Percentiles rank a stretch among this genome's conserved stretches.
phyloP scores from a whole-genome alignment of 148 eudicot genomes.

The Vaccinium myrtillus region DNA sequence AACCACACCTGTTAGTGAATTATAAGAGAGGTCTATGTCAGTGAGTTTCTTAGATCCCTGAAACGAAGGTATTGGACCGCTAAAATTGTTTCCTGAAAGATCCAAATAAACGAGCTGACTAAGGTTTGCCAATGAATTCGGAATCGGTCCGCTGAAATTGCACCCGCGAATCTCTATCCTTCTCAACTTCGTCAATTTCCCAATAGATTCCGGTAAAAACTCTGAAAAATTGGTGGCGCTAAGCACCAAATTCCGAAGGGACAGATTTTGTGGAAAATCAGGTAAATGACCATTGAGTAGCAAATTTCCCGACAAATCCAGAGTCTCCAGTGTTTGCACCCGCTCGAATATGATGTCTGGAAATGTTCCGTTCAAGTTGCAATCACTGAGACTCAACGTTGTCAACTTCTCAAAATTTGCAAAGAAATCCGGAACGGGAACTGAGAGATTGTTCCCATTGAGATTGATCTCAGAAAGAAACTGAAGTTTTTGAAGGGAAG shows the following conservation, averaged over 20 bases:
- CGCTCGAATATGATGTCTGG: slow-evolving; percentile 10
- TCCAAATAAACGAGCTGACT: too few species aligned
- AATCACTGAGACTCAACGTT: slow-evolving; percentile 5
- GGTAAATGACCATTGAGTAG: too few species aligned
- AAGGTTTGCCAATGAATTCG: too few species aligned
- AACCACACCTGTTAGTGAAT: slow-evolving; percentile 37
- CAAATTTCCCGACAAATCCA: slow-evolving; percentile 19
- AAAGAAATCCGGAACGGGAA: slow-evolving; percentile 15
- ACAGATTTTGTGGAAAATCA: too few species aligned
- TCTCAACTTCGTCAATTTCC: too few species aligned
- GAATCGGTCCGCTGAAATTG: too few species aligned
- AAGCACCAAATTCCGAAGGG: too few species aligned
- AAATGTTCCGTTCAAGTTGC: slow-evolving; percentile 8
- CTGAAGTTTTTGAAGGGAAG: slow-evolving; percentile 7
- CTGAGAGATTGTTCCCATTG: neutral
- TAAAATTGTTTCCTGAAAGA: neutral
- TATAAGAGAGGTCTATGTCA: slow-evolving; percentile 38
- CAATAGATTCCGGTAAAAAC: too few species aligned
- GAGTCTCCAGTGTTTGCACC: neutral
- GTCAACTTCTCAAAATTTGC: slow-evolving; percentile 6
- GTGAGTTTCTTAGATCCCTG: slow-evolving; percentile 30
- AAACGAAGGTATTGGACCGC: slow-evolving; percentile 34
- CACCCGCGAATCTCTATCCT: too few species aligned
- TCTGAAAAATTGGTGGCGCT: too few species aligned
- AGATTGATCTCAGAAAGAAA: slow-evolving; percentile 14